Conservation (phyloP, 2,329 filamentous ascomycete species). For the Pyrenochaeta sp. region DNA sequence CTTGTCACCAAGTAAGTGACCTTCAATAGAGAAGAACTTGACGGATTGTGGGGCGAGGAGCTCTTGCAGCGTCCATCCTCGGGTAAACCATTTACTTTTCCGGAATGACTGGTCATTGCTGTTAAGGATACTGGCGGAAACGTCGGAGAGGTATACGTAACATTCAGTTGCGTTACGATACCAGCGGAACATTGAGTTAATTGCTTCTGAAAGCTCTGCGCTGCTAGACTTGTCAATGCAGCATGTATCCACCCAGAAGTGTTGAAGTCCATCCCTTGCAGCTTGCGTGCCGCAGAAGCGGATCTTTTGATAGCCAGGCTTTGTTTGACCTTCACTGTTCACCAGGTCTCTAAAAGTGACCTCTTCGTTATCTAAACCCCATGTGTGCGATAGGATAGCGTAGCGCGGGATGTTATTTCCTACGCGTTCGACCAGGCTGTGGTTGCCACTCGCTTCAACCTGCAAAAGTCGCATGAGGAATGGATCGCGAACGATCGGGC, state of each 20-base stretch:
- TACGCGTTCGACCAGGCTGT: background rate
- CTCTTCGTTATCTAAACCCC: background rate
- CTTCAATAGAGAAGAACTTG: slow-evolving; percentile 15
- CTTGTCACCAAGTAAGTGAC: slow-evolving; percentile 10
- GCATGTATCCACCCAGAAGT: too few relatives aligned
- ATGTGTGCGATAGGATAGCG: slow-evolving; percentile 7
- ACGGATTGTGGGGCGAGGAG: slow-evolving; percentile 16
- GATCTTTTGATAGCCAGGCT: slow-evolving; percentile 1
- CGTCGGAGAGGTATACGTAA: too few relatives aligned
- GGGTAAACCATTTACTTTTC: too few relatives aligned
- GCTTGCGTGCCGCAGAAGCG: slow-evolving; percentile 1
- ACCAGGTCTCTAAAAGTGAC: background rate
- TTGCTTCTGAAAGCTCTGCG: too few relatives aligned
- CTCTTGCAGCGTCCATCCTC: too few relatives aligned
- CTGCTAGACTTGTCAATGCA: too few relatives aligned
- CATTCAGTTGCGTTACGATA: too few relatives aligned
- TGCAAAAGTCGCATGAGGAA: background rate
- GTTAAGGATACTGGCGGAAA: too few relatives aligned
- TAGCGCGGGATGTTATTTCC: background rate
- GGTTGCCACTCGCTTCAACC: background rate
- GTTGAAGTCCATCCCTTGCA: background rate
- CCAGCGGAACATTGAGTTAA: too few relatives aligned
- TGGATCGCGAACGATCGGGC: background rate
- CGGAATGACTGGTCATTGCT: too few relatives aligned
- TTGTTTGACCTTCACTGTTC: background rate